A percentile compares a stretch with the other conserved stretches of the same genome.
These are phyloP conservation scores for Epichloe sp. DNA, from an alignment of 2,329 filamentous ascomycete genomes.

Conservation along the genomic window DNA sequence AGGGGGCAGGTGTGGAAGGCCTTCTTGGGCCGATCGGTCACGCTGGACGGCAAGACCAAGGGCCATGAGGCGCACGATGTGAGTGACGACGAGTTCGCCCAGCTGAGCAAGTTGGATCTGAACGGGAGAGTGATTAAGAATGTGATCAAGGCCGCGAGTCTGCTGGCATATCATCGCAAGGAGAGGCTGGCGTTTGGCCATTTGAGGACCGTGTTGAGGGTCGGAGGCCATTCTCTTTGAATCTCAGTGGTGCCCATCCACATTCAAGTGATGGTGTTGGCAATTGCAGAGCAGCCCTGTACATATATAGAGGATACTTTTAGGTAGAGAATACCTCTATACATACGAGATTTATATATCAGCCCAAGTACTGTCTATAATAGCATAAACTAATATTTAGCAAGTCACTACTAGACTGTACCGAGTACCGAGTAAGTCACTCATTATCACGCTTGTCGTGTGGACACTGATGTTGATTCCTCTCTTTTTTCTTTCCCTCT, in stretches of 20 bases:
- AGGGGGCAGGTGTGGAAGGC: slow-evolving; percentile 26
- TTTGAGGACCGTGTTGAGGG: slow-evolving; percentile 18
- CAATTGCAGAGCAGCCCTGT: neutral
- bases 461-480: too few relatives aligned
- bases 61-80: slow-evolving; percentile 19
- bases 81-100: slow-evolving; percentile 16
- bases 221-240: slow-evolving; percentile 17
- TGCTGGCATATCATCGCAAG: slow-evolving; percentile 19
- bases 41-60: slow-evolving; percentile 1
- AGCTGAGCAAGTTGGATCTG: slow-evolving; percentile 26
- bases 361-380: too few relatives aligned
- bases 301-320: too few relatives aligned
- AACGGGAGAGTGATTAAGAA: slow-evolving; percentile 41
- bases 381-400: too few relatives aligned
- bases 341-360: too few relatives aligned
- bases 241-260: neutral
- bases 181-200: slow-evolving; percentile 18
- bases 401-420: too few relatives aligned
- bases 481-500: too few relatives aligned
- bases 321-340: too few relatives aligned
- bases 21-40: slow-evolving; percentile 21
- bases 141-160: slow-evolving; percentile 24
- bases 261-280: too few relatives aligned
- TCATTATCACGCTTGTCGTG: too few relatives aligned
- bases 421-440: too few relatives aligned